Conservation (phyloP, 1,139 yeast genomes). For the Hanseniaspora gamundiae region DNA sequence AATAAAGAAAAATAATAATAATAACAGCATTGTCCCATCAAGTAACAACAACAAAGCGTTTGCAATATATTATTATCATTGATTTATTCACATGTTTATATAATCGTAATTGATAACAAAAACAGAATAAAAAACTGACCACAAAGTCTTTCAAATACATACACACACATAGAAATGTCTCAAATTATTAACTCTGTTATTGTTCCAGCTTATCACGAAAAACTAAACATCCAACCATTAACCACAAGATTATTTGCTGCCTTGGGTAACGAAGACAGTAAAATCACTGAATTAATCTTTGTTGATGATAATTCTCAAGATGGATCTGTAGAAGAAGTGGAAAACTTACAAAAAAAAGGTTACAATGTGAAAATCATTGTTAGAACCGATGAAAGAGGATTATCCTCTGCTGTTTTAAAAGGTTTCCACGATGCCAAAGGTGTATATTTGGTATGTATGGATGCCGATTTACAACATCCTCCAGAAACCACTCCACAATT, state of each 20-base stretch:
- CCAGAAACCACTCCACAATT: conserved; percentile 35
- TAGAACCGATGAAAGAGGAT: conserved; percentile 34
- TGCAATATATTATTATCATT: too few relatives aligned
- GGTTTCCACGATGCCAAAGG: conserved; percentile 35
- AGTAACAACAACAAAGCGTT: not conserved
- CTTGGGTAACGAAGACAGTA: conserved; percentile 29
- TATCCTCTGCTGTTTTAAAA: conserved; percentile 33
- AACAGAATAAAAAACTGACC: too few relatives aligned
- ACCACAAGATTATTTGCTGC: conserved; percentile 35
- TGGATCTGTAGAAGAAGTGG: conserved; percentile 38
- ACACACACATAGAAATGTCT: conserved; percentile 1
- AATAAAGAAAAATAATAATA: not conserved
- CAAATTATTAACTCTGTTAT: conserved; percentile 28
- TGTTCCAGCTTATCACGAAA: conserved; percentile 38
- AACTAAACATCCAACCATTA: conserved; percentile 33
- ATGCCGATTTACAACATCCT: conserved; percentile 38
- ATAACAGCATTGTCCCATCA: not conserved
- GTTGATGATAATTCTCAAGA: conserved; percentile 38
- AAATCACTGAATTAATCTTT: conserved; percentile 32
- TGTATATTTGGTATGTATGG: conserved; percentile 34
- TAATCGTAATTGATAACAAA: not conserved
- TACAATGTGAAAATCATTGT: conserved; percentile 35
- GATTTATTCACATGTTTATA: not conserved
- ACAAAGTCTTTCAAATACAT: not conserved
- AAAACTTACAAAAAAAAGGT: conserved; percentile 29